A percentile compares a stretch with the other conserved stretches of the same genome.
These are phyloP conservation scores for Elaeis oleifera DNA, from an alignment of 202 grass and related monocot genomes.

Conservation along the genomic window DNA sequence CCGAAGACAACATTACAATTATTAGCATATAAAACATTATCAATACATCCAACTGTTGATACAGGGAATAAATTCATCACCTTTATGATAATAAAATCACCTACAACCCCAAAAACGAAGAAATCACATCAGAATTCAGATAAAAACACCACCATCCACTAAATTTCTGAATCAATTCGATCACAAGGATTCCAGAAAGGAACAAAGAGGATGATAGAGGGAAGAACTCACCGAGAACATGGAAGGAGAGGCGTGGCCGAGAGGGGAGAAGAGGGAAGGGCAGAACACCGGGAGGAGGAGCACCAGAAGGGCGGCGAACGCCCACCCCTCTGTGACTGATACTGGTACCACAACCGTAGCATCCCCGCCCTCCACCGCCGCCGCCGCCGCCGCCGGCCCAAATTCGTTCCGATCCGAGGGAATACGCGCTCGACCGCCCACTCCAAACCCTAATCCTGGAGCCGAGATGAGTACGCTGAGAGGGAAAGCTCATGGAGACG, in stretches of 20 bases:
- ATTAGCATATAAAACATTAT: too few species aligned
- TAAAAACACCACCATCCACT: slow-evolving; percentile 1
- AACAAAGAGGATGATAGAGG: background rate
- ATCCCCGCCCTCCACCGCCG: slow-evolving; percentile 7
- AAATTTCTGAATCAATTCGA: slow-evolving; percentile 9
- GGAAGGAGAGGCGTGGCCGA: slow-evolving; percentile 57
- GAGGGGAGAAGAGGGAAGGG: slow-evolving; percentile 44
- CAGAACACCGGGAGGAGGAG: slow-evolving; percentile 53
- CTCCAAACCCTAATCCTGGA: too few species aligned
- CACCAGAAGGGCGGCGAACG: slow-evolving; percentile 29
- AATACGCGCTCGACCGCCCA: background rate
- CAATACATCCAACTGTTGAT: too few species aligned
- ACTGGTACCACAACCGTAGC: background rate
- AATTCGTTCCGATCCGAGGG: too few species aligned
- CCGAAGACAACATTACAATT: too few species aligned
- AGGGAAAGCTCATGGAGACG: background rate
- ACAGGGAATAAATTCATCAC: too few species aligned
- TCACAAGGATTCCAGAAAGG: background rate
- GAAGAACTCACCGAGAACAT: slow-evolving; percentile 56
- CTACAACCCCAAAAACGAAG: too few species aligned
- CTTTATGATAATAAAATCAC: too few species aligned
- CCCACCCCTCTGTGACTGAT: slow-evolving; percentile 16
- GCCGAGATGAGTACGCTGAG: background rate
- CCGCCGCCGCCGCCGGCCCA: background rate
- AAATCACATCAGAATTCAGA: too few species aligned